A percentile compares a stretch with the other conserved stretches of the same genome.
Conservation (phyloP, 2,329 filamentous ascomycete species). For the Trichophyton simii region DNA sequence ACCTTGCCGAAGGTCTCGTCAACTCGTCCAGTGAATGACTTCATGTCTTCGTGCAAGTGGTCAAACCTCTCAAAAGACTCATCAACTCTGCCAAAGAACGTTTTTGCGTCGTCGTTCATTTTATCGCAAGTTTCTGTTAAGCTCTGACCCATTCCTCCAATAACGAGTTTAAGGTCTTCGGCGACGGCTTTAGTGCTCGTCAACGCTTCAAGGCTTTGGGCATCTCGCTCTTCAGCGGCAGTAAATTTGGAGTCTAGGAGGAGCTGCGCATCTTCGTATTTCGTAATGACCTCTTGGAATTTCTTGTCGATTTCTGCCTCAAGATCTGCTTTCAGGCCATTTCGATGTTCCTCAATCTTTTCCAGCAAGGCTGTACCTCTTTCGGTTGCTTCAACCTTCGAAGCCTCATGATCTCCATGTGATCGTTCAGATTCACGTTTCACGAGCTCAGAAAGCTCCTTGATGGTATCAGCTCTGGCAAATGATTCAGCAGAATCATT, state of each 20-base stretch:
- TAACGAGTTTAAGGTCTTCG: conserved; percentile 74
- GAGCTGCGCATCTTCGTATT: conserved; percentile 75
- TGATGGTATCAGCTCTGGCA: conserved; percentile 47
- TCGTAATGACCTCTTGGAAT: conserved; percentile 65
- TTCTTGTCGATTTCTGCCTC: conserved; percentile 58
- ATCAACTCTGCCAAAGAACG: conserved; percentile 71
- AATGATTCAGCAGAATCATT: conserved; percentile 44
- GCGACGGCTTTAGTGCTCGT: conserved; percentile 64
- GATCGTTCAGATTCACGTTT: conserved; percentile 80
- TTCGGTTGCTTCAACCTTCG: conserved; percentile 65
- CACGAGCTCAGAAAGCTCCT: conserved; percentile 61
- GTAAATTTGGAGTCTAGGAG: conserved; percentile 61
- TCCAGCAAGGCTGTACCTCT: conserved; percentile 42
- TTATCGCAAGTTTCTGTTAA: conserved; percentile 76
- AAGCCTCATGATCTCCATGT: conserved; percentile 62
- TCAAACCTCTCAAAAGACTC: conserved; percentile 65
- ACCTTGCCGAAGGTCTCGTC: background rate
- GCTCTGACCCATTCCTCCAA: conserved; percentile 70
- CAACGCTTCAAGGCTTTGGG: conserved; percentile 60
- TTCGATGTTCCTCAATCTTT: conserved; percentile 49
- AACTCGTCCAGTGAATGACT: conserved; percentile 24
- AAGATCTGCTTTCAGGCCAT: conserved; percentile 42
- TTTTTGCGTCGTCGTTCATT: conserved; percentile 75
- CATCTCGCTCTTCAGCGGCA: conserved; percentile 59
- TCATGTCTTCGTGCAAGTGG: conserved; percentile 56